phyloP scores from a whole-genome alignment of 2,329 filamentous ascomycete genomes.

The Phoma herbarum region DNA sequence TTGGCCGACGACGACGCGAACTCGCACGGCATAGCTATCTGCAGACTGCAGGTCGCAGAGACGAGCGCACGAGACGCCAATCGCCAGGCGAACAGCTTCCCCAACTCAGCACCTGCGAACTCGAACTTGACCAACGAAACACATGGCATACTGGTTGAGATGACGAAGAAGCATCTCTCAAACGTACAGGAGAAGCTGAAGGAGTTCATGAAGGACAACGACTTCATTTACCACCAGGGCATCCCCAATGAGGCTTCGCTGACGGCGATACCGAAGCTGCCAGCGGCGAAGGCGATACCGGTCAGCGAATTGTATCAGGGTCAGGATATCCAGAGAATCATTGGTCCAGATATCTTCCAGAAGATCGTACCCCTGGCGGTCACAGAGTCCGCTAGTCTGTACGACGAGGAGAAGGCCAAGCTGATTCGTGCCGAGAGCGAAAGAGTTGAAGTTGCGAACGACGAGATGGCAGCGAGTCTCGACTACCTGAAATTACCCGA shows the following conservation, averaged over 20 bases:
- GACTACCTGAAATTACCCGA: conserved; percentile 92
- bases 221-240: conserved; percentile 96
- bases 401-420: conserved; percentile 98
- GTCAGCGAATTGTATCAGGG: conserved; percentile 96
- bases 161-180: conserved; percentile 82
- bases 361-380: conserved; percentile 97
- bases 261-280: conserved; percentile 84
- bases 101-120: conserved; percentile 77
- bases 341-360: conserved; percentile 94
- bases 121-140: conserved; percentile 87
- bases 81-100: conserved; percentile 79
- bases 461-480: conserved; percentile 93
- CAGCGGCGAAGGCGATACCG: conserved; percentile 95
- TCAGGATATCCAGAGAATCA: conserved; percentile 96
- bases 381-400: conserved; percentile 94
- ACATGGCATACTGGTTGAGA: conserved; percentile 75
- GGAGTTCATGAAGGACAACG: conserved; percentile 87
- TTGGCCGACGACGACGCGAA: conserved; percentile 89
- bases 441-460: conserved; percentile 88
- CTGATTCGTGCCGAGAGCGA: conserved; percentile 92
- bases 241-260: conserved; percentile 87
- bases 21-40: conserved; percentile 84
- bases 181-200: conserved; percentile 82
- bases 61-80: conserved; percentile 79
- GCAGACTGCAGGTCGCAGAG: conserved; percentile 83